Conservation (phyloP, 129 eudicot species). For the Flaveria robusta region DNA sequence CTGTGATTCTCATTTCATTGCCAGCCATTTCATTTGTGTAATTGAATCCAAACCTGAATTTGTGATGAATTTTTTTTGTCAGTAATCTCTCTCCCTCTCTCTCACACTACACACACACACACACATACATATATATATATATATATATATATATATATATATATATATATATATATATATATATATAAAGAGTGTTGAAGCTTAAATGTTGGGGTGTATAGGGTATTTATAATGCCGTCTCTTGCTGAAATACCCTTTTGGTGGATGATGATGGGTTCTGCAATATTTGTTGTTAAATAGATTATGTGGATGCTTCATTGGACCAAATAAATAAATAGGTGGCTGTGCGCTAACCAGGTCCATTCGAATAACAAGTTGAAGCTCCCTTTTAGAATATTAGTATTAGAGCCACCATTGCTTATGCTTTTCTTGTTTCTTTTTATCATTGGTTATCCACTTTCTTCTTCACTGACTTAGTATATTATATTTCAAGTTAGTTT, state of each 20-base stretch:
- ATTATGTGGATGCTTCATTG: not conserved
- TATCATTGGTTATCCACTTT: not conserved
- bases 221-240: no score
- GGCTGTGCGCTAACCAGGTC: not conserved
- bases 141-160: no score
- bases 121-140: no score
- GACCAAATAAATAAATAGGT: not conserved
- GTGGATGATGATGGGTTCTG: no score
- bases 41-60: conserved; percentile 15
- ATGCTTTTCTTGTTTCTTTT: no score
- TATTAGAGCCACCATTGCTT: no score
- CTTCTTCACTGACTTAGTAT: not conserved
- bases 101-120: not conserved
- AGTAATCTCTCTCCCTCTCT: not conserved
- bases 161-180: no score
- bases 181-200: no score
- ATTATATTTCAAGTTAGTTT: no score
- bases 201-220: no score
- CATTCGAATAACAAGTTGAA: not conserved
- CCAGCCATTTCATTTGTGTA: conserved; percentile 24
- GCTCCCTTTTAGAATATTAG: not conserved
- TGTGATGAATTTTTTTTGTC: not conserved
- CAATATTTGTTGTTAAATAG: not conserved
- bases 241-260: no score
- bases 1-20: conserved; percentile 17